A percentile compares a stretch with the other conserved stretches of the same genome.
Conservation (phyloP, 192 early-diverging fungal genomes). For the Linnemannia zychae region DNA sequence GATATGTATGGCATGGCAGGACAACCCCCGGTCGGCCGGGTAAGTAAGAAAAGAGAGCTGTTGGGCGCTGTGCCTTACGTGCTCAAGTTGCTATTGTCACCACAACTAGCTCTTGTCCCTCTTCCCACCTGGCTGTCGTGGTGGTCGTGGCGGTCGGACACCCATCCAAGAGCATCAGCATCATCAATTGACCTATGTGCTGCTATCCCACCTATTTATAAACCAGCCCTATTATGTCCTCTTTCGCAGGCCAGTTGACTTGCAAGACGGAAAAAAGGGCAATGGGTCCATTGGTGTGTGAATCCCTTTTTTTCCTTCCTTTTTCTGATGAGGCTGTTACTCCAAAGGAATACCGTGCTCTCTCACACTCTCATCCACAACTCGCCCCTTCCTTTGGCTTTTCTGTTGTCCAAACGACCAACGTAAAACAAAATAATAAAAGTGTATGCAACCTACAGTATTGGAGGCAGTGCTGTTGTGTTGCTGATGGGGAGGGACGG, state of each 20-base stretch:
- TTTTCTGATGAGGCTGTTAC: not conserved
- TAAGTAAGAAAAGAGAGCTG: not conserved
- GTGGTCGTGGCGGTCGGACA: not conserved
- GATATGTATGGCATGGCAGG: too few relatives aligned
- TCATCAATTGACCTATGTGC: not conserved
- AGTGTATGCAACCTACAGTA: not conserved
- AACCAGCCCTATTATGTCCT: not conserved
- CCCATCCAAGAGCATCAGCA: slow-evolving; percentile 1
- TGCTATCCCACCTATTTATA: slow-evolving; percentile 5
- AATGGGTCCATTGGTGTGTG: not conserved
- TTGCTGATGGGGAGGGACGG: not conserved
- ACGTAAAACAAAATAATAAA: not conserved
- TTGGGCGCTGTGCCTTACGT: slow-evolving; percentile 5
- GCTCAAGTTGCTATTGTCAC: not conserved
- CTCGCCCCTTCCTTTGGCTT: not conserved
- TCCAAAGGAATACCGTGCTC: not conserved
- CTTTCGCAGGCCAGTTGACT: too few relatives aligned
- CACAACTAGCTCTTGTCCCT: not conserved
- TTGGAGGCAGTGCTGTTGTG: slow-evolving; percentile 8
- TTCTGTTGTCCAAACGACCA: not conserved
- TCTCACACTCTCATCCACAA: not conserved
- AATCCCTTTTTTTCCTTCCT: not conserved
- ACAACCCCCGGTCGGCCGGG: too few relatives aligned
- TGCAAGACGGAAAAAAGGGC: not conserved
- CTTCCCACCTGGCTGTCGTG: not conserved